Percentiles rank a stretch among this genome's conserved stretches.
Evolutionary conservation across 768 basidiomycete species (phyloP).

Genomic region (Omphalotus guepiniiformis): DNA sequence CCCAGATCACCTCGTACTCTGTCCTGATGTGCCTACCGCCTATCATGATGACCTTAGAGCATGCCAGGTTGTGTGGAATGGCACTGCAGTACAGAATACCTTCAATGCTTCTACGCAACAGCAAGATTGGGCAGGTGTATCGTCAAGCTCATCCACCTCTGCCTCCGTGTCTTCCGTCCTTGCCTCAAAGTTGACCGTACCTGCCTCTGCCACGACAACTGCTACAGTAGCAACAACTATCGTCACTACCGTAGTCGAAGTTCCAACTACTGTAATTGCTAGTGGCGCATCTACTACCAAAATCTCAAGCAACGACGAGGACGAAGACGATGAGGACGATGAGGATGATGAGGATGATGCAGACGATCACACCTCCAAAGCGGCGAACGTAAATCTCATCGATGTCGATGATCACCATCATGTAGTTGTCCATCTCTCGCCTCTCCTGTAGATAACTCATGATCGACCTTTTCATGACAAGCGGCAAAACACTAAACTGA

Average conservation of each 20-base stretch:
- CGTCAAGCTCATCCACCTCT: constrained; percentile 2
- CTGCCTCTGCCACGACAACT: constrained; percentile 9
- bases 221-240: constrained; percentile 7
- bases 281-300: not conserved
- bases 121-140: not conserved
- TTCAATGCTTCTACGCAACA: not conserved
- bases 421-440: too few species aligned
- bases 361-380: not conserved
- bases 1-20: constrained; percentile 52
- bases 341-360: constrained; percentile 13
- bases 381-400: not conserved
- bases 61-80: constrained; percentile 59
- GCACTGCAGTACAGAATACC: constrained; percentile 22
- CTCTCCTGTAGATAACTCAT: not conserved
- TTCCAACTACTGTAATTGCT: constrained; percentile 13
- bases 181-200: not conserved
- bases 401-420: not conserved
- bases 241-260: constrained; percentile 23
- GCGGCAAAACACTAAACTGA: not conserved
- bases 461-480: not conserved
- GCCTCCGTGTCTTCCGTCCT: not conserved
- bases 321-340: constrained; percentile 15
- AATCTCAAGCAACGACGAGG: not conserved
- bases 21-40: constrained; percentile 44
- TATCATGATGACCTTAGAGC: constrained; percentile 26